These are phyloP conservation scores for Aspergillus brasiliensis DNA, from an alignment of 2,329 filamentous ascomycete species.

Conservation along the genomic window DNA sequence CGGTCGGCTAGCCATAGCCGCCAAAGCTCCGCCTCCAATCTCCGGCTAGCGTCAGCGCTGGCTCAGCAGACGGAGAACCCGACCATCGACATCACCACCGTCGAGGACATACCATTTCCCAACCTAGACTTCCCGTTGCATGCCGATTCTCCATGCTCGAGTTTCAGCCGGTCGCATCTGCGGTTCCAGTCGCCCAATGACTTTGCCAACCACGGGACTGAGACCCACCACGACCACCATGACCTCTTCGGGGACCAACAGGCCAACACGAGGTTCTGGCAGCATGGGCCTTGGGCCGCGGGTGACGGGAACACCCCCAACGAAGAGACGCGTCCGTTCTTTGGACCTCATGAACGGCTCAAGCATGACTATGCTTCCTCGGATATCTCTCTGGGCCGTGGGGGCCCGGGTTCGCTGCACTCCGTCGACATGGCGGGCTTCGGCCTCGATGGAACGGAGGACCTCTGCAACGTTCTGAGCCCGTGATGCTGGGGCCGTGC, in stretches of 20 bases:
- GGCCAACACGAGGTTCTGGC: conserved; percentile 48
- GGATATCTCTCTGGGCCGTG: conserved; percentile 46
- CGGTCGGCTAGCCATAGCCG: conserved; percentile 41
- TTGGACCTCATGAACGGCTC: conserved; percentile 46
- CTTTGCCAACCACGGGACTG: conserved; percentile 40
- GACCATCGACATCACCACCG: conserved; percentile 46
- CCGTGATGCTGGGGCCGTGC: conserved; percentile 30
- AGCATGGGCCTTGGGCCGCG: conserved; percentile 45
- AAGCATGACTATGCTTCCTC: conserved; percentile 49
- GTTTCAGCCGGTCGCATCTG: conserved; percentile 45
- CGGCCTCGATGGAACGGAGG: conserved; percentile 42
- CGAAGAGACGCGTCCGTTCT: conserved; percentile 46
- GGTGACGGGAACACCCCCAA: conserved; percentile 47
- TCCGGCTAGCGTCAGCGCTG: conserved; percentile 41
- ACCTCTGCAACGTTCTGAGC: conserved; percentile 40
- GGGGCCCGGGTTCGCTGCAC: conserved; percentile 46
- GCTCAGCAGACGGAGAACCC: conserved; percentile 44
- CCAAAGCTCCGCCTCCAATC: conserved; percentile 41
- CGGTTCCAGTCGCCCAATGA: conserved; percentile 47
- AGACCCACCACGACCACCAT: conserved; percentile 44
- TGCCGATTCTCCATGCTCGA: conserved; percentile 47
- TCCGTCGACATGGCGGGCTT: conserved; percentile 50
- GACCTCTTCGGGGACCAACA: conserved; percentile 49
- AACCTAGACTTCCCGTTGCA: conserved; percentile 43
- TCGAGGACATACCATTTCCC: conserved; percentile 40